A percentile compares a stretch with the other conserved stretches of the same genome.
These are phyloP conservation scores for Coprinopsis cinerea DNA, from an alignment of 768 basidiomycete genomes.

Conservation along the genomic window DNA sequence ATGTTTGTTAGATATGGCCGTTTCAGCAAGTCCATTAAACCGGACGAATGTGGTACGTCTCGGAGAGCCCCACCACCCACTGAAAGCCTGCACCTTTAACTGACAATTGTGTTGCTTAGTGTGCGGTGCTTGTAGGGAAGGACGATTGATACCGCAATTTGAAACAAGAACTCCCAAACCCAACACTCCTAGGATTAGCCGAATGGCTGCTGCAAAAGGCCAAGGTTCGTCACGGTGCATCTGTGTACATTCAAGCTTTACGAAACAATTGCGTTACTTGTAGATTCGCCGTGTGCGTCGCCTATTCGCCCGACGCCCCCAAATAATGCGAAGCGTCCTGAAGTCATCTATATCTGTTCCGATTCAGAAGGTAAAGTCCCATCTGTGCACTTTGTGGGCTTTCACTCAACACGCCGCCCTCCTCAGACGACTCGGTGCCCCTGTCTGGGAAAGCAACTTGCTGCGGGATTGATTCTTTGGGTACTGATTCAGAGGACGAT, in stretches of 20 bases:
- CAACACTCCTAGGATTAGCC: conserved; percentile 33
- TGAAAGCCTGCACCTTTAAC: too few relatives aligned
- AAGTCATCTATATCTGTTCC: conserved; percentile 7
- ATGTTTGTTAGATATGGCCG: conserved; percentile 69
- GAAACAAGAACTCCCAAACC: conserved; percentile 29
- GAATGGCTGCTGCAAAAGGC: conserved; percentile 37
- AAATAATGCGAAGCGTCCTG: neutral
- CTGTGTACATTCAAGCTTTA: neutral
- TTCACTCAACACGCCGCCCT: neutral
- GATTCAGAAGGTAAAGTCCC: conserved; percentile 10
- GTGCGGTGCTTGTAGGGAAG: conserved; percentile 61
- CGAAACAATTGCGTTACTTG: neutral
- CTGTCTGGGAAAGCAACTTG: neutral
- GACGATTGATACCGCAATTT: conserved; percentile 56
- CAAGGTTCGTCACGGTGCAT: conserved; percentile 31
- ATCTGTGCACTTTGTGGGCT: neutral
- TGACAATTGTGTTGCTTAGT: too few relatives aligned
- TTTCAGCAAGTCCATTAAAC: conserved; percentile 65
- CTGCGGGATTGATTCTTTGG: conserved; percentile 10
- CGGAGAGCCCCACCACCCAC: too few relatives aligned
- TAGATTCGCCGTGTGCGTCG: conserved; percentile 30
- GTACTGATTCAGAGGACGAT: conserved; percentile 25
- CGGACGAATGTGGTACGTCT: conserved; percentile 59
- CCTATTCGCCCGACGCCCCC: neutral
- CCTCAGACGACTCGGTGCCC: neutral